Conservation (phyloP, 2,329 filamentous ascomycete genomes). For the Claviceps maximensis region DNA sequence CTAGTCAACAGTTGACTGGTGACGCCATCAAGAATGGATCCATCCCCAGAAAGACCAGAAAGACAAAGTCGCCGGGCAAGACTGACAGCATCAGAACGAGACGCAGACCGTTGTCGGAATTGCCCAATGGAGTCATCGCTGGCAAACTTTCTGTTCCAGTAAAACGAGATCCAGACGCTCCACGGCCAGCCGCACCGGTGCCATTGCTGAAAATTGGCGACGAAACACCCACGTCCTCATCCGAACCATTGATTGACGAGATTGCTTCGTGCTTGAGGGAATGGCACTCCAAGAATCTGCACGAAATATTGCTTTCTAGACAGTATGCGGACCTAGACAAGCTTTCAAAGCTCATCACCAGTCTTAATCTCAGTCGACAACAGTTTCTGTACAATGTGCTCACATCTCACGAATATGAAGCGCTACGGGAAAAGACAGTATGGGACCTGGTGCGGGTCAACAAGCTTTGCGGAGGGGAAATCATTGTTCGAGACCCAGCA, state of each 20-base stretch:
- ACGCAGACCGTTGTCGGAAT: conserved; percentile 21
- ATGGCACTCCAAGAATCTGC: conserved; percentile 96
- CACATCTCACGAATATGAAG: conserved; percentile 70
- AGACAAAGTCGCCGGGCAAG: conserved; percentile 21
- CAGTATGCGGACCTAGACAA: conserved; percentile 72
- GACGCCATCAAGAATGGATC: conserved; percentile 45
- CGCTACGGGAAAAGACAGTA: conserved; percentile 74
- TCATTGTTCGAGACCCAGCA: conserved; percentile 83
- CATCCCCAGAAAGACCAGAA: conserved; percentile 26
- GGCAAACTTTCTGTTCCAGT: conserved; percentile 33
- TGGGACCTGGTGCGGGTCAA: conserved; percentile 94
- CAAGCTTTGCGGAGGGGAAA: conserved; percentile 83
- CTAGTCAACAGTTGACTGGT: conserved; percentile 19
- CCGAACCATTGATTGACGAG: conserved; percentile 90
- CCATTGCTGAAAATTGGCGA: conserved; percentile 97
- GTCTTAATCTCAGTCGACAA: conserved; percentile 73
- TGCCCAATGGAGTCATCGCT: conserved; percentile 26
- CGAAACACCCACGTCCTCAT: conserved; percentile 78
- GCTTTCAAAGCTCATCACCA: conserved; percentile 65
- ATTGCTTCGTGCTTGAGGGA: conserved; percentile 93
- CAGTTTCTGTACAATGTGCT: conserved; percentile 91
- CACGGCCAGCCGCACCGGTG: conserved; percentile 79
- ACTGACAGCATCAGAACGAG: conserved; percentile 12
- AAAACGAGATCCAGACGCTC: conserved; percentile 50
- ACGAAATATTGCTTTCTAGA: conserved; percentile 73